Conservation (phyloP, 345 rosid genomes). For the Ceriops decandra region DNA sequence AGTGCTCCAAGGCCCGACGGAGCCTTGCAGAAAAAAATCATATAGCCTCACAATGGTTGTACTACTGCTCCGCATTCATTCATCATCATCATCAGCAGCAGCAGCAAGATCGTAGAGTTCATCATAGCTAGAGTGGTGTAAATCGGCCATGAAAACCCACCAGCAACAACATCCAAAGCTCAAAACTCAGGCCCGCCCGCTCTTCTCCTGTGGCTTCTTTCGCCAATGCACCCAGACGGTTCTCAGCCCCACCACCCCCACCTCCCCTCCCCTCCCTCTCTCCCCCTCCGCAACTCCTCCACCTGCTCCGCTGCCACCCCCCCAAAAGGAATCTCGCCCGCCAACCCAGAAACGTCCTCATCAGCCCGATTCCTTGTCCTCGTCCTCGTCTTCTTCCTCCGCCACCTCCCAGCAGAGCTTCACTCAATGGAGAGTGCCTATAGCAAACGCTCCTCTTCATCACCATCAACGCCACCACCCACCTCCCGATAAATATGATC, state of each 20-base stretch:
- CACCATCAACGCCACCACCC: conserved; percentile 9
- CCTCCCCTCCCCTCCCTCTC: conserved; percentile 39
- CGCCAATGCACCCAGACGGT: conserved; percentile 68
- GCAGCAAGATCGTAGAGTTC: conserved; percentile 20
- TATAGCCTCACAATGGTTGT: too few species aligned
- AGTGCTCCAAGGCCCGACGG: too few species aligned
- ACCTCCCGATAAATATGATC: neutral
- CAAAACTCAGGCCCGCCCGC: conserved; percentile 61
- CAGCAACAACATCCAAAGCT: conserved; percentile 44
- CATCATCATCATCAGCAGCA: neutral
- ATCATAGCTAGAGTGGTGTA: too few species aligned
- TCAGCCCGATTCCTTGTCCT: conserved; percentile 36
- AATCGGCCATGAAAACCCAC: conserved; percentile 27
- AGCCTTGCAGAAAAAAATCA: too few species aligned
- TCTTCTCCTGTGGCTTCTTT: conserved; percentile 81
- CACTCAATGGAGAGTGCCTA: conserved; percentile 85
- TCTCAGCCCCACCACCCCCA: conserved; percentile 50
- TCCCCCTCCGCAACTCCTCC: conserved; percentile 24
- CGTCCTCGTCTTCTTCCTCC: conserved; percentile 67
- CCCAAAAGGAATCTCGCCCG: neutral
- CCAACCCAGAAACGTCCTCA: conserved; percentile 28
- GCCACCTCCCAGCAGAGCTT: conserved; percentile 82
- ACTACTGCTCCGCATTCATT: too few species aligned
- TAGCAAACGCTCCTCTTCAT: conserved; percentile 45
- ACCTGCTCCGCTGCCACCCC: conserved; percentile 10